These are phyloP conservation scores for Cyanodermella asteris DNA, from an alignment of 2,329 filamentous ascomycete genomes.

Conservation along the genomic window DNA sequence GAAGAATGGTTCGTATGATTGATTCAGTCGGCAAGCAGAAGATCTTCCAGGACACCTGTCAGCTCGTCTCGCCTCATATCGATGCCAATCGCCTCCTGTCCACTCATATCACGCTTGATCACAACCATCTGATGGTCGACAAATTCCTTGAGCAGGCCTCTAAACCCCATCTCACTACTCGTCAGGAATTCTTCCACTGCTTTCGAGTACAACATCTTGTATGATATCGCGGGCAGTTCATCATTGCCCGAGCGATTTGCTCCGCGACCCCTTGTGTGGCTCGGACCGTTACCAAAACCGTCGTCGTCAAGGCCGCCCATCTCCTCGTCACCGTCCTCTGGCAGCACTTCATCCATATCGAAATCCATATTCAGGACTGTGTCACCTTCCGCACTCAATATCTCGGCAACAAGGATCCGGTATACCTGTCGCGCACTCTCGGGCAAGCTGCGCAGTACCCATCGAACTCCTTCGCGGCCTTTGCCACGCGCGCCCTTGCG, in stretches of 20 bases:
- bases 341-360: conserved; percentile 27
- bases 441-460: conserved; percentile 72
- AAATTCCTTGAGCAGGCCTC: conserved; percentile 87
- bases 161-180: conserved; percentile 86
- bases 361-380: too few relatives aligned
- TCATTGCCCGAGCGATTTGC: too few relatives aligned
- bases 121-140: conserved; percentile 97
- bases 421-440: conserved; percentile 84
- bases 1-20: too few relatives aligned
- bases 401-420: conserved; percentile 61
- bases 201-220: conserved; percentile 79
- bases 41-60: conserved; percentile 69
- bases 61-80: conserved; percentile 77
- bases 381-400: conserved; percentile 50
- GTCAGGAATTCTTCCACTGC: conserved; percentile 94
- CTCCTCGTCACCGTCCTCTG: conserved; percentile 27
- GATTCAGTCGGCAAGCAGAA: too few relatives aligned
- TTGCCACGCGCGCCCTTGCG: conserved; percentile 58
- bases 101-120: conserved; percentile 62
- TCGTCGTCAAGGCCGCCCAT: conserved; percentile 14
- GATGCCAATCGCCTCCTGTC: conserved; percentile 65
- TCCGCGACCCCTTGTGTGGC: conserved; percentile 6
- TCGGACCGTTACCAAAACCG: conserved; percentile 12
- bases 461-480: conserved; percentile 77
- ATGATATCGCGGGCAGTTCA: conserved; percentile 52